Conservation (phyloP, 2,329 filamentous ascomycete genomes). For the Elsinoe australis region DNA sequence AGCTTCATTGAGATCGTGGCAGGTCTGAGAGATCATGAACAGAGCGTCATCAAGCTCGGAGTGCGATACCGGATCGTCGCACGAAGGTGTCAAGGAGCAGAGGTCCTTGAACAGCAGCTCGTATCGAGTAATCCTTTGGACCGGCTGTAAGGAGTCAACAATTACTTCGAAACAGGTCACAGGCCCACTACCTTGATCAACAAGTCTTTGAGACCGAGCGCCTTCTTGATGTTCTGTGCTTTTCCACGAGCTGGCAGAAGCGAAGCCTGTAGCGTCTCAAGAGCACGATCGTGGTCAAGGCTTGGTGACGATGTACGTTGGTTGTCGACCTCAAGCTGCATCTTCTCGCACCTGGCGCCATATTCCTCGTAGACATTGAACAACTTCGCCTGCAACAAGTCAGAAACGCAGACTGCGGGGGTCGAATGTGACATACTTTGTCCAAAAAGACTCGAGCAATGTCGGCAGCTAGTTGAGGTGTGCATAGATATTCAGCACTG, state of each 20-base stretch:
- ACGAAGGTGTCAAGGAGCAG: slow-evolving; percentile 71
- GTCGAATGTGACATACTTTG: slow-evolving; percentile 41
- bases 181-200: slow-evolving; percentile 67
- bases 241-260: slow-evolving; percentile 62
- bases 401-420: slow-evolving; percentile 34
- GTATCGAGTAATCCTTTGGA: slow-evolving; percentile 87
- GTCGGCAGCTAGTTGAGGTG: slow-evolving; percentile 47
- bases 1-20: slow-evolving; percentile 74
- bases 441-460: slow-evolving; percentile 49
- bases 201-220: slow-evolving; percentile 74
- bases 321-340: slow-evolving; percentile 68
- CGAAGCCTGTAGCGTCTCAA: slow-evolving; percentile 73
- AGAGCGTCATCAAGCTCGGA: slow-evolving; percentile 69
- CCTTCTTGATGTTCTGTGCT: slow-evolving; percentile 59
- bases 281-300: slow-evolving; percentile 72
- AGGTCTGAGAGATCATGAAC: slow-evolving; percentile 63
- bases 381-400: slow-evolving; percentile 56
- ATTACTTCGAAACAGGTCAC: slow-evolving; percentile 1
- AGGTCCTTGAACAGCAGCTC: slow-evolving; percentile 79
- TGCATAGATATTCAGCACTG: slow-evolving; percentile 37
- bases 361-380: slow-evolving; percentile 91
- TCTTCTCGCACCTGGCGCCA: slow-evolving; percentile 77
- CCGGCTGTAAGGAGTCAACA: slow-evolving; percentile 53
- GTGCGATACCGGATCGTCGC: slow-evolving; percentile 77
- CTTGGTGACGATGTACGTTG: slow-evolving; percentile 62